Conservation (phyloP, 257 asterid species). For the Solanum stenotomum region DNA sequence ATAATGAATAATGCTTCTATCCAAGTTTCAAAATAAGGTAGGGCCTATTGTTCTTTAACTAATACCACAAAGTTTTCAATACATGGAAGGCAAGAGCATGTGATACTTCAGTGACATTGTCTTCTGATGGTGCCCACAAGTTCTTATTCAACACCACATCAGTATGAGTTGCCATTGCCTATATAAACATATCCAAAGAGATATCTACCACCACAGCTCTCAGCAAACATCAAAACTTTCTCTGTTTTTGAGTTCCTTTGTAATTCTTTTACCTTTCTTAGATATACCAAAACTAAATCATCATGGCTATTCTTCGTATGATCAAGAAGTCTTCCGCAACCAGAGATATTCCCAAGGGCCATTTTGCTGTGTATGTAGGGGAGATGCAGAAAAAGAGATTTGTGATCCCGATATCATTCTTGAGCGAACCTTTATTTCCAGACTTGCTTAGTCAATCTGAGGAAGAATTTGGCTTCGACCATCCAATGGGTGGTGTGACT, state of each 20-base stretch:
- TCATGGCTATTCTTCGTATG: neutral
- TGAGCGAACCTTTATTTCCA: slow-evolving; percentile 36
- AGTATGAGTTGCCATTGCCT: neutral
- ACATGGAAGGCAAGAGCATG: neutral
- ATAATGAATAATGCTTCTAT: neutral
- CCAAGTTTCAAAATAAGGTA: neutral
- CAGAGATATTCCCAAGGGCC: slow-evolving; percentile 41
- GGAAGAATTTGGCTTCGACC: slow-evolving; percentile 30
- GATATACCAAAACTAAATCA: neutral
- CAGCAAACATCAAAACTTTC: neutral
- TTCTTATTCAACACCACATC: neutral
- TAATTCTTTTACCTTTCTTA: neutral
- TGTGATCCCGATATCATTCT: slow-evolving; percentile 20
- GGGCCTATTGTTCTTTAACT: neutral
- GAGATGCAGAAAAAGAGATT: slow-evolving; percentile 25
- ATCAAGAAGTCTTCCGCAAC: neutral
- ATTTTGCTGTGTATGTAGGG: slow-evolving; percentile 48
- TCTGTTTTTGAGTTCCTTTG: neutral
- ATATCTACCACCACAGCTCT: neutral
- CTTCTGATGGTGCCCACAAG: neutral
- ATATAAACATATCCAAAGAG: neutral
- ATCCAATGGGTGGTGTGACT: slow-evolving; percentile 56
- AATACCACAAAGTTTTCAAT: neutral
- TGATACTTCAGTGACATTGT: neutral
- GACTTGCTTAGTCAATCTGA: slow-evolving; percentile 30